phyloP scores from a whole-genome alignment of 2,329 filamentous ascomycete species.

The Fusarium pseudocircinatum region DNA sequence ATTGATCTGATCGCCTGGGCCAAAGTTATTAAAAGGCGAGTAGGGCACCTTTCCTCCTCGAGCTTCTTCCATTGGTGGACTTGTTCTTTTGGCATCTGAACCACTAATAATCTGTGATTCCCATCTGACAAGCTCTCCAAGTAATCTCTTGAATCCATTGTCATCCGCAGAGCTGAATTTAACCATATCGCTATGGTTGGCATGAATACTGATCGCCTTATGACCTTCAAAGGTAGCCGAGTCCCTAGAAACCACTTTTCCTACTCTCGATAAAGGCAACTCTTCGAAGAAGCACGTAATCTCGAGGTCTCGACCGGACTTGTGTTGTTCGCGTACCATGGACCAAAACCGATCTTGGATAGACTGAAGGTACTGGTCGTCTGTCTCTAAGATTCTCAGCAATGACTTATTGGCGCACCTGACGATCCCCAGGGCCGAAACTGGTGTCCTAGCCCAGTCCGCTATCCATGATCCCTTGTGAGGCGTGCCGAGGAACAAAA shows the following conservation, averaged over 20 bases:
- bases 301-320: too few relatives aligned
- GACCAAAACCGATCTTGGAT: too few relatives aligned
- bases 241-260: neutral
- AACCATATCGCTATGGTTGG: neutral
- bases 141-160: neutral
- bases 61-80: neutral
- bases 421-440: too few relatives aligned
- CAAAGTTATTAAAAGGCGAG: neutral
- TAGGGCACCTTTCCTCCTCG: neutral
- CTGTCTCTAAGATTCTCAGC: too few relatives aligned
- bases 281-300: neutral
- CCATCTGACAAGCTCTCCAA: neutral
- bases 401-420: too few relatives aligned
- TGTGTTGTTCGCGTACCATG: too few relatives aligned
- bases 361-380: too few relatives aligned
- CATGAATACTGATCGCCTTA: neutral
- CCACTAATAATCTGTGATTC: neutral
- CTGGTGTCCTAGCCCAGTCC: too few relatives aligned
- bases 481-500: too few relatives aligned
- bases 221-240: neutral
- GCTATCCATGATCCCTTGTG: too few relatives aligned
- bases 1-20: neutral
- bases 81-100: neutral
- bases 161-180: neutral
- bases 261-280: neutral